Percentiles rank a stretch among this genome's conserved stretches.
phyloP scores from a whole-genome alignment of 2,329 filamentous ascomycete species.

The Nakataea oryzae region DNA sequence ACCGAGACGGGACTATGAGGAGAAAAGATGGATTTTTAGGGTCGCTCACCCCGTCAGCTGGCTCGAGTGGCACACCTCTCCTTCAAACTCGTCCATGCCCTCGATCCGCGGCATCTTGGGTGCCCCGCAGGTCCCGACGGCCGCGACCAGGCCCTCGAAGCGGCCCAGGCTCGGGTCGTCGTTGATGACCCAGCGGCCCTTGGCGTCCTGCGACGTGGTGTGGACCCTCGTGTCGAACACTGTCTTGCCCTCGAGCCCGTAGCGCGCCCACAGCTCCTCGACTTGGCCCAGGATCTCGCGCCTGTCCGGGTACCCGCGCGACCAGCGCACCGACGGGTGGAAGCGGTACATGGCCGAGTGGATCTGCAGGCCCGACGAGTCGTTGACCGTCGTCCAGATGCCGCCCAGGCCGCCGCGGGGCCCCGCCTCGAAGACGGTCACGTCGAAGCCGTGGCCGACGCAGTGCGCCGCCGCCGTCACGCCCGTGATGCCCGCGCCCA shows the following conservation, averaged over 20 bases:
- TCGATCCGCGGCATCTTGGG: constrained; percentile 59
- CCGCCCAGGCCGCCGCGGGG: constrained; percentile 57
- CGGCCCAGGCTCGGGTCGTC: constrained; percentile 50
- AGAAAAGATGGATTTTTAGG: too few relatives aligned
- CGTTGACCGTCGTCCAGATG: constrained; percentile 52
- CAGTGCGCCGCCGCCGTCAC: constrained; percentile 74
- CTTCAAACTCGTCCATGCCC: constrained; percentile 63
- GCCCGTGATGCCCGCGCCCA: constrained; percentile 63
- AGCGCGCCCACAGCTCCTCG: constrained; percentile 61
- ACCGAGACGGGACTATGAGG: too few relatives aligned
- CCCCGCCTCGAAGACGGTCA: constrained; percentile 67
- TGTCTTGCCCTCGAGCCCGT: constrained; percentile 60
- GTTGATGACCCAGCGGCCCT: constrained; percentile 63
- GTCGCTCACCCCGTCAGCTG: constrained; percentile 50
- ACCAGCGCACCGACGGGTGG: constrained; percentile 68
- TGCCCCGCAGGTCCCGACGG: constrained; percentile 72
- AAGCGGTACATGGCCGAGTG: constrained; percentile 84
- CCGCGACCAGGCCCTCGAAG: constrained; percentile 71
- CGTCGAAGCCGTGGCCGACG: constrained; percentile 77
- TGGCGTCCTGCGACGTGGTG: constrained; percentile 43
- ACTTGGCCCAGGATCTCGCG: constrained; percentile 67
- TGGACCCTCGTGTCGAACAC: constrained; percentile 61
- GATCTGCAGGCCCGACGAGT: constrained; percentile 30
- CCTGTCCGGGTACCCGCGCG: constrained; percentile 65
- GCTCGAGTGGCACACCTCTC: constrained; percentile 65